Evolutionary conservation across 2,329 filamentous ascomycete species (phyloP).

Genomic region (Daldinia sp.): DNA sequence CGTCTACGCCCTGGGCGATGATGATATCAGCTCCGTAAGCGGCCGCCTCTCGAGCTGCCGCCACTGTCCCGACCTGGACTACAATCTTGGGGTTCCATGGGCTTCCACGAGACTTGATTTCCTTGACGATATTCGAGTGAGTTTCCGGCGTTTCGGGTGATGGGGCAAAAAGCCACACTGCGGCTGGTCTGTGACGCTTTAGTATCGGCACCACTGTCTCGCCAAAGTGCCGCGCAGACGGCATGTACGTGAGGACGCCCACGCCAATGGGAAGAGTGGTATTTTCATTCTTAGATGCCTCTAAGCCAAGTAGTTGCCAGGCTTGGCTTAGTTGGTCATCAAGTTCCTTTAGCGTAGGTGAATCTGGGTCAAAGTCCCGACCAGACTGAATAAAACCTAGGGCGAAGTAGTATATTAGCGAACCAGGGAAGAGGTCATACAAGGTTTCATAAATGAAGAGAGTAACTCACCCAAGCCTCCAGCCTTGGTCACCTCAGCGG

Average conservation of each 20-base stretch:
- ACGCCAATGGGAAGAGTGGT: constrained; percentile 64
- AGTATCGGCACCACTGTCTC: constrained; percentile 64
- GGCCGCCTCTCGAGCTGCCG: constrained; percentile 57
- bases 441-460: not conserved
- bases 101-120: constrained; percentile 16
- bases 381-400: constrained; percentile 53
- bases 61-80: constrained; percentile 64
- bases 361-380: constrained; percentile 51
- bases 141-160: constrained; percentile 50
- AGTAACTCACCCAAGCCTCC: constrained; percentile 55
- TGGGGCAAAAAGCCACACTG: constrained; percentile 76
- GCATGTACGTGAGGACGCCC: constrained; percentile 71
- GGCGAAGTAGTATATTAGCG: constrained; percentile 10
- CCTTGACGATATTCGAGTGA: constrained; percentile 39
- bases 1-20: constrained; percentile 65
- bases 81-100: constrained; percentile 58
- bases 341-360: constrained; percentile 48
- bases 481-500: constrained; percentile 56
- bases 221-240: constrained; percentile 55
- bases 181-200: constrained; percentile 64
- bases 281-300: constrained; percentile 38
- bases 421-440: not conserved
- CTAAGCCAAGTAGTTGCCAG: constrained; percentile 46
- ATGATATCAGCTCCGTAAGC: constrained; percentile 59
- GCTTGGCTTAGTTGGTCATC: constrained; percentile 51